Evolutionary conservation across 805 yeast genomes (phyloP), one percentile per base, ranked within the genome.

Genomic region (Wickerhamomyces bovis): DNA sequence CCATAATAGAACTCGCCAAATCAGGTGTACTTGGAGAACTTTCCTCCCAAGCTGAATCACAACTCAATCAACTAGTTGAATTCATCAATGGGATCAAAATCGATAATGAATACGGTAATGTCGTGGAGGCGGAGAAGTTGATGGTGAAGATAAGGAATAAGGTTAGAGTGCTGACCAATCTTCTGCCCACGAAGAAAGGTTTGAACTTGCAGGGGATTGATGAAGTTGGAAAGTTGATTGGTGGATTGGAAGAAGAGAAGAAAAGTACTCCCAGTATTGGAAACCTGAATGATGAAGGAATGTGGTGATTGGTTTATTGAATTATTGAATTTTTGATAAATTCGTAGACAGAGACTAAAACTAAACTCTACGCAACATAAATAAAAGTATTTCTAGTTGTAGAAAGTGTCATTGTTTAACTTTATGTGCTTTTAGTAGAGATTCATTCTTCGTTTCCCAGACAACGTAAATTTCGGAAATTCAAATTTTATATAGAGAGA

Each of bases 101-200:
- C 55, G 69, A 61, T 45, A 83, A 83, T 55, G 75, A 75, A 9
- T 82, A 78, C 42, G 69, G 64, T 0, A 78, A 73, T 21, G 90
- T 84, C 4, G 77, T 74, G 4, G 68, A 65, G 16, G 75, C 74
- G 47, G 89, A 82, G 45, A 73, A 69, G 47, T 54, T 67, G n/a
- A 44, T 81, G 4, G 64, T 68, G 19, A 76, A 77, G 58, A 77
- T 85, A 2, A 70, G 82, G 51, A 83, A 84, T 54, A 83, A 83
- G 60, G 68, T 81, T 28, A 68, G 87, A 47, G 70, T 79, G 3
- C 58, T 83, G 11, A 67, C 77, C 11, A 52, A 71, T 11, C 42
- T 67, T 6, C 47, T 69, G 3, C 64, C 61, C 19, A 53, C 40
- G 1, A 54, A 43, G 44, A 55, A 49, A 38, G 22, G 16, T 4